A percentile compares a stretch with the other conserved stretches of the same genome.
phyloP scores from a whole-genome alignment of 805 yeast species.

The Metschnikowia borealis region DNA sequence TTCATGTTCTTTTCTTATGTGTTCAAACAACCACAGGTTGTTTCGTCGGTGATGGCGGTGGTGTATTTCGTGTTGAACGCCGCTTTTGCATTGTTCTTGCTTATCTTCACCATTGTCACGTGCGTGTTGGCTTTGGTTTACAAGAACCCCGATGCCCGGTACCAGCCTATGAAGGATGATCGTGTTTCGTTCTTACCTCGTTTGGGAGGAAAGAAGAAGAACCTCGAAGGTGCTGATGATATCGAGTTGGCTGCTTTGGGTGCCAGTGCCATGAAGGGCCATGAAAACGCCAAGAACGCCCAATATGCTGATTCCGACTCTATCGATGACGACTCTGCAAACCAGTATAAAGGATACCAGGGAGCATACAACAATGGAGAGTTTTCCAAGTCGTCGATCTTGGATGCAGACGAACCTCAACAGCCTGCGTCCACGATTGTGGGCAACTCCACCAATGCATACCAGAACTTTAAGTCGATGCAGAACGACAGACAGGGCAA shows the following conservation, averaged over 20 bases:
- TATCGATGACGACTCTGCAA: constrained; percentile 24
- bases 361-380: constrained; percentile 14
- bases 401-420: constrained; percentile 32
- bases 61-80: constrained; percentile 90
- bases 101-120: constrained; percentile 82
- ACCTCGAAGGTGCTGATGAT: constrained; percentile 35
- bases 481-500: constrained; percentile 10
- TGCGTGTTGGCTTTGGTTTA: constrained; percentile 79
- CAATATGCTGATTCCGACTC: constrained; percentile 31
- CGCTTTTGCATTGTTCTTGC: constrained; percentile 72
- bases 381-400: constrained; percentile 12
- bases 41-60: constrained; percentile 88
- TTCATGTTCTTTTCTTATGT: constrained; percentile 85
- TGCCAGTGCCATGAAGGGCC: constrained; percentile 63
- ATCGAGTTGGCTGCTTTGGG: constrained; percentile 73
- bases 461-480: constrained; percentile 21
- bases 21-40: constrained; percentile 79
- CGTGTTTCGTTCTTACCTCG: constrained; percentile 91
- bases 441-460: constrained; percentile 35
- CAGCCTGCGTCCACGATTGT: constrained; percentile 41
- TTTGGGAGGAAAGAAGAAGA: constrained; percentile 32
- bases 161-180: constrained; percentile 95
- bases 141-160: constrained; percentile 91
- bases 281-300: constrained; percentile 35
- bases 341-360: constrained; percentile 6